These are phyloP conservation scores for Asparagopsis taxiformis DNA, from an alignment of 31 red algal genomes.

Conservation along the genomic window DNA sequence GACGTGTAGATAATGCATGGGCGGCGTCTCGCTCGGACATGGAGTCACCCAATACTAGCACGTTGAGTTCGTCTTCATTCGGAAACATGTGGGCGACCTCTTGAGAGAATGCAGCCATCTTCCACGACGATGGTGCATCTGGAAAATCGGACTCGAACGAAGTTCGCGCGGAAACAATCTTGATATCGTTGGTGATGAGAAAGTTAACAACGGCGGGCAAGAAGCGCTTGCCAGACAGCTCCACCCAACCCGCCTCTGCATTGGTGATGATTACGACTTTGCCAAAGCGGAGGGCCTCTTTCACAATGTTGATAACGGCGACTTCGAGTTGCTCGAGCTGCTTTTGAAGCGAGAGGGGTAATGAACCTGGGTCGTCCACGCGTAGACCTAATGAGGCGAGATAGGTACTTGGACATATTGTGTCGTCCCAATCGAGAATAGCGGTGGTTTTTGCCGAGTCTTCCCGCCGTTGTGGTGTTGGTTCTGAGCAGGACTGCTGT, in stretches of 20 bases:
- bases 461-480: neutral
- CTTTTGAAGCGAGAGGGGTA: constrained; percentile 13
- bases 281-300: constrained; percentile 70
- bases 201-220: constrained; percentile 76
- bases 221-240: constrained; percentile 79
- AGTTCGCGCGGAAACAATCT: constrained; percentile 87
- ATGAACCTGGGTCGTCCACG: constrained; percentile 39
- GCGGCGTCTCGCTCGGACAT: constrained; percentile 94
- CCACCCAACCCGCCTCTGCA: constrained; percentile 94
- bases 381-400: constrained; percentile 47
- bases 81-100: constrained; percentile 74
- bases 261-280: constrained; percentile 87
- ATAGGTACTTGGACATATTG: constrained; percentile 65
- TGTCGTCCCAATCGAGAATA: constrained; percentile 70
- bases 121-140: constrained; percentile 84
- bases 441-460: constrained; percentile 43
- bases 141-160: constrained; percentile 84
- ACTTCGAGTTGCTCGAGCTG: constrained; percentile 74
- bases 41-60: constrained; percentile 85
- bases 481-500: neutral
- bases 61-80: constrained; percentile 78
- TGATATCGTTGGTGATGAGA: constrained; percentile 54
- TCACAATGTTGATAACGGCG: constrained; percentile 74
- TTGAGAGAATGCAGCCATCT: constrained; percentile 83
- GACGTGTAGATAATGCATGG: constrained; percentile 62